Evolutionary conservation across 495 filamentous ascomycete species (phyloP), one percentile per base, ranked within the genome.

Genomic region (Stereocaulon alpinum): DNA sequence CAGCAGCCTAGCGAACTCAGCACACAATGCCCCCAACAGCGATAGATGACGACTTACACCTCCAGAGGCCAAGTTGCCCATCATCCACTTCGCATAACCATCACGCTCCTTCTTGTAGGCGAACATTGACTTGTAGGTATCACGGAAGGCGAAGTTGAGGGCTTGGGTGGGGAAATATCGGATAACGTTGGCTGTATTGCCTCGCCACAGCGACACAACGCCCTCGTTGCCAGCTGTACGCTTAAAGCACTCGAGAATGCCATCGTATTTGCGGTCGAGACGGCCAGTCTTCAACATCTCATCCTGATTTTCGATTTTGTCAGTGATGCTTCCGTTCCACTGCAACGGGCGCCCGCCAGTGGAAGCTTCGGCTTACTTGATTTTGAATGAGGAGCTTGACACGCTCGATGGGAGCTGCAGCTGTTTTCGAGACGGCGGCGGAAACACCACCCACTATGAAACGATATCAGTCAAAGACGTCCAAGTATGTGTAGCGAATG

Each of bases 311-410:
- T 12, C 34, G 7, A 11, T 9, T 30, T 50, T 1, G 17, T 50
- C 47, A 17, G 44, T 52, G 24, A 9, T 10, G 53, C 2, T 9
- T 53, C 47, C 20, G 17, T 41, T 55, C 17, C 34, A 15, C 47
- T 34, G 58, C 0, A 52, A 1, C n/a, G n/a, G 29, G 22, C 10
- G 7, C 34, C 34, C 34, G 34, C 9, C 12, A 12, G 34, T 37
- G 7, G 34, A 37, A 17, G 30, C 34, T 42, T 27, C 37, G 12
- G 11, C 88, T 62, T 84, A 96, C 92, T 87, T 98, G 93, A 82
- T 97, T 98, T 84, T 98, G 93, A 82, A 98, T 95, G 70, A 98
- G 88, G 72, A 98, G 93, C 90, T 98, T 98, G 81, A 98, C 86
- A 88, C 93, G 93, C 90, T 98, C 93, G 70, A 98, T 98, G 78